Percentiles rank a stretch among this genome's conserved stretches.
These are phyloP conservation scores for Solanum etuberosum DNA, from an alignment of 257 asterid genomes.

Conservation along the genomic window DNA sequence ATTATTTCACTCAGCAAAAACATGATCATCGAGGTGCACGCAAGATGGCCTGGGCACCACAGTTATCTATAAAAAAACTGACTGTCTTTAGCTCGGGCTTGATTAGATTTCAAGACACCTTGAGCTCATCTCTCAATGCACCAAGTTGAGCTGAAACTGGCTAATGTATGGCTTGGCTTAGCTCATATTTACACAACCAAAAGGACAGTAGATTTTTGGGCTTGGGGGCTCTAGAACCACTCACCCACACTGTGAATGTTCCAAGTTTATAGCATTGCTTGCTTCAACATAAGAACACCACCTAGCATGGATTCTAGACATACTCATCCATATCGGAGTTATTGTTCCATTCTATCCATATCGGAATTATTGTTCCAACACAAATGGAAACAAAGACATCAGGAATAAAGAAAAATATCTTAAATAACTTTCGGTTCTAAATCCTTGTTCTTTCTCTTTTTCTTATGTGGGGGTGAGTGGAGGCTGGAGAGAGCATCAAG, in stretches of 20 bases:
- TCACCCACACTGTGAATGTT: background rate
- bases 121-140: too few species aligned
- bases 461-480: background rate
- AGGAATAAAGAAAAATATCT: background rate
- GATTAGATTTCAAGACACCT: too few species aligned
- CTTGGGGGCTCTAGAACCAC: background rate
- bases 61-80: background rate
- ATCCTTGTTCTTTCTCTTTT: background rate
- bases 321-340: background rate
- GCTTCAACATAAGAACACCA: background rate
- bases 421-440: too few species aligned
- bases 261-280: too few species aligned
- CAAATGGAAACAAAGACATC: background rate
- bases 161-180: background rate
- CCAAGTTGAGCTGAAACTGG: background rate
- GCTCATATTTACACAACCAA: background rate
- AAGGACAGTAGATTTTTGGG: background rate
- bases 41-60: background rate
- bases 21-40: background rate
- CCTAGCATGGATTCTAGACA: background rate
- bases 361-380: too few species aligned
- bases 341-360: too few species aligned
- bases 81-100: background rate
- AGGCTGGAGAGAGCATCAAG: background rate
- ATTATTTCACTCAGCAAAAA: background rate